phyloP scores from a whole-genome alignment of 129 eudicot species.

The Glebionis coronaria region DNA sequence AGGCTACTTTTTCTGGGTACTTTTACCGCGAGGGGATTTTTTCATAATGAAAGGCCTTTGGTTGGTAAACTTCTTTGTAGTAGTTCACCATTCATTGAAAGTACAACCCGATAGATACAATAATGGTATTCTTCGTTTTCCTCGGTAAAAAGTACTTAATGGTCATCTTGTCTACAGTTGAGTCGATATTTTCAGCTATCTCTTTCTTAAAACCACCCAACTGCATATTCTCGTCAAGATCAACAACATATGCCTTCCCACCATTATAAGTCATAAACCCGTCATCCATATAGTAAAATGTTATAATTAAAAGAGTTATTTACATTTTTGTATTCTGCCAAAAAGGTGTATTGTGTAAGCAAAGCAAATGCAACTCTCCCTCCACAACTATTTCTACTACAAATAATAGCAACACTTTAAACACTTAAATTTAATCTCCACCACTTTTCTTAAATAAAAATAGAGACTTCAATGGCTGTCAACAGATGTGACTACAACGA shows the following conservation, averaged over 20 bases:
- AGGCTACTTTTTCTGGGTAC: constrained; percentile 36
- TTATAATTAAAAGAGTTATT: no score
- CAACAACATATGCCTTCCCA: constrained; percentile 45
- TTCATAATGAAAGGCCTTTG: constrained; percentile 40
- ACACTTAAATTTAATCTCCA: not conserved
- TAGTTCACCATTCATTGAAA: constrained; percentile 46
- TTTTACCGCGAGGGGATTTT: constrained; percentile 35
- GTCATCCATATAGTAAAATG: no score
- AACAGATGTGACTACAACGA: constrained; percentile 15
- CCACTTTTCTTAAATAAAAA: constrained; percentile 10
- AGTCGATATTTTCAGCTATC: constrained; percentile 41
- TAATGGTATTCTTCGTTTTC: constrained; percentile 41
- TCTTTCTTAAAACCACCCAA: constrained; percentile 40
- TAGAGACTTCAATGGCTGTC: constrained; percentile 11
- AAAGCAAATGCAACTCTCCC: no score
- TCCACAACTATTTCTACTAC: no score
- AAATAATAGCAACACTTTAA: no score
- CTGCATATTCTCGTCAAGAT: constrained; percentile 38
- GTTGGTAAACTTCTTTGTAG: constrained; percentile 38
- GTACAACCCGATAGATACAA: constrained; percentile 41
- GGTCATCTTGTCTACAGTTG: constrained; percentile 33
- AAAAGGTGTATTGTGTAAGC: no score
- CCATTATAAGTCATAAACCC: constrained; percentile 35
- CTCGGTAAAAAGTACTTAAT: constrained; percentile 45
- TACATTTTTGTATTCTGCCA: no score